Evolutionary conservation across 164 flowering plant genomes (phyloP).

Genomic region (Umbellularia californica): DNA sequence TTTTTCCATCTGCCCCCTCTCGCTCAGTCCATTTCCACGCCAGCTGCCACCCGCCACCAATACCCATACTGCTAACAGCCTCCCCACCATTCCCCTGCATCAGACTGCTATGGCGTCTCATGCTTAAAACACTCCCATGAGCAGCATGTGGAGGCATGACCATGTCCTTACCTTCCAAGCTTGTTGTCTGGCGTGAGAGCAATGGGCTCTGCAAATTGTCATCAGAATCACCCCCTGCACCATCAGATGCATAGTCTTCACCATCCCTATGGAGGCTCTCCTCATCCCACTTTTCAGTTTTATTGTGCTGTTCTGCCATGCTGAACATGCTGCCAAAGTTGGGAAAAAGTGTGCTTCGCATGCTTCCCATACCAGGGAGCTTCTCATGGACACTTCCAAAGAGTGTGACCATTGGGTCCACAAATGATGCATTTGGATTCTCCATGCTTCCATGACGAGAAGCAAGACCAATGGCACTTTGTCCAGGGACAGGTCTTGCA

Average conservation of each 20-base stretch:
- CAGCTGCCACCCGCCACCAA: constrained; percentile 66
- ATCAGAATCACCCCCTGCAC: constrained; percentile 39
- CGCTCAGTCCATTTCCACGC: constrained; percentile 49
- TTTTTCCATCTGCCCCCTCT: constrained; percentile 46
- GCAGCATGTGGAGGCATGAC: constrained; percentile 20
- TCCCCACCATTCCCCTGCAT: constrained; percentile 36
- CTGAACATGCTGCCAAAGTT: constrained; percentile 57
- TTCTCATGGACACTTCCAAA: constrained; percentile 91
- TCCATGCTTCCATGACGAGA: constrained; percentile 79
- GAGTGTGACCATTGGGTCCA: constrained; percentile 87
- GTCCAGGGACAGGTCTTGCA: constrained; percentile 78
- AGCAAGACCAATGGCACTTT: constrained; percentile 55
- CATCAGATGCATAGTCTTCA: constrained; percentile 34
- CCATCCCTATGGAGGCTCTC: constrained; percentile 45
- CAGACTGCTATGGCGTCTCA: constrained; percentile 36
- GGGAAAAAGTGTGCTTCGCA: constrained; percentile 49
- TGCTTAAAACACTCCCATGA: constrained; percentile 41
- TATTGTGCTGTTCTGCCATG: constrained; percentile 30
- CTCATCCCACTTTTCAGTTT: constrained; percentile 50
- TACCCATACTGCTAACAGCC: constrained; percentile 36
- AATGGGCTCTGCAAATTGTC: constrained; percentile 48
- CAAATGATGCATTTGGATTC: constrained; percentile 48
- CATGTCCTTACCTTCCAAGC: constrained; percentile 40
- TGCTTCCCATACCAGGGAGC: constrained; percentile 62
- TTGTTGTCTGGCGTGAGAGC: constrained; percentile 45